Conservation (phyloP, 805 yeast species). For the Candida lessepsii region DNA sequence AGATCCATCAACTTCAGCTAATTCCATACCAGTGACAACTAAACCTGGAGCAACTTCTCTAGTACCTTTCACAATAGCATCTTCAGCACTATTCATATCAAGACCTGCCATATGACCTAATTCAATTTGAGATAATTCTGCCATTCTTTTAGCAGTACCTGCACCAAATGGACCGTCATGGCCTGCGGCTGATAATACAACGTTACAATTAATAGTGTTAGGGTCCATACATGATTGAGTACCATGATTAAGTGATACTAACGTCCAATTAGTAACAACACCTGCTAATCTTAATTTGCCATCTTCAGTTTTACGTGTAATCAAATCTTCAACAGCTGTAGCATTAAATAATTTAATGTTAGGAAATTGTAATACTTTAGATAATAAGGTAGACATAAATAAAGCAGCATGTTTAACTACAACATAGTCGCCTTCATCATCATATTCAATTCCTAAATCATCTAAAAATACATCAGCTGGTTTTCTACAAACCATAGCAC, state of each 20-base stretch:
- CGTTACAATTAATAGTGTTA: slow-evolving; percentile 64
- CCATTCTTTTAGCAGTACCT: slow-evolving; percentile 65
- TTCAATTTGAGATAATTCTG: slow-evolving; percentile 27
- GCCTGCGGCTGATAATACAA: slow-evolving; percentile 72
- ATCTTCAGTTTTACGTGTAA: slow-evolving; percentile 55
- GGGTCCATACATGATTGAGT: slow-evolving; percentile 83
- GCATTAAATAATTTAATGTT: slow-evolving; percentile 78
- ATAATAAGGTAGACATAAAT: slow-evolving; percentile 67
- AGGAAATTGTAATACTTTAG: slow-evolving; percentile 68
- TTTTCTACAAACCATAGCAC: slow-evolving; percentile 77
- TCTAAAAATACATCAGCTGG: slow-evolving; percentile 71
- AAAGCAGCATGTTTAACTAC: slow-evolving; percentile 80
- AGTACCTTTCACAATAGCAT: slow-evolving; percentile 67
- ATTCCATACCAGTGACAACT: slow-evolving; percentile 75
- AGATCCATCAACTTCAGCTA: slow-evolving; percentile 72
- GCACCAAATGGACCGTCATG: slow-evolving; percentile 87
- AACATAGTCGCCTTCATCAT: slow-evolving; percentile 78
- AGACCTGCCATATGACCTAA: slow-evolving; percentile 74
- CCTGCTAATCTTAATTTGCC: slow-evolving; percentile 71
- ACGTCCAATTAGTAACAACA: slow-evolving; percentile 81
- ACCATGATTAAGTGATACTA: slow-evolving; percentile 72
- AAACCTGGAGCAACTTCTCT: slow-evolving; percentile 65
- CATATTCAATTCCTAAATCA: slow-evolving; percentile 63
- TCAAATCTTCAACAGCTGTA: slow-evolving; percentile 76
- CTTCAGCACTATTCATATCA: slow-evolving; percentile 78